Evolutionary conservation across 2,329 filamentous ascomycete genomes (phyloP), one percentile per base, ranked within the genome.

Genomic region (Ophiostoma novo-ulmi): DNA sequence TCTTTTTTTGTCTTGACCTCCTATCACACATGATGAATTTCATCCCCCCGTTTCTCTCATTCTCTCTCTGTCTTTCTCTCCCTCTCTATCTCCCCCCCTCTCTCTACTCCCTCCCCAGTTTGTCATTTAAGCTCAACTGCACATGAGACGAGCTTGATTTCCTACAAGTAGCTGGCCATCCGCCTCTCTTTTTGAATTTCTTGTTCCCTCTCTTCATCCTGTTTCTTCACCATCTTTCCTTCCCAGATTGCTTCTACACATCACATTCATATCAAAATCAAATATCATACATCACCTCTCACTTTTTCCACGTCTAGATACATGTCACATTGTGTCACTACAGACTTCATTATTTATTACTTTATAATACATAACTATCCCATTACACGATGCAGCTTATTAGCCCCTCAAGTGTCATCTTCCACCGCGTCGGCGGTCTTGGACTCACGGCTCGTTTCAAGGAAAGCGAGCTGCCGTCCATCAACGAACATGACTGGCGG

Each of bases 381-480:
- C 10, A n/a, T 63, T n/a, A 7, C n/a, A 67, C 17, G n/a, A 74
- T 74, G 72, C 69, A 72, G 48, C 63, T 74, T 13, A 17, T 58
- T 3, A 39, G 67, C 13, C 39, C 71, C 1, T 20, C 26, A 5
- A 52, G 11, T n/a, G 17, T 73, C 26, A 64, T 72, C 41, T 73
- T 75, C 69, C 74, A 75, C 70, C 70, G 74, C 4, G 69, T 73
- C 3, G 74, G 73, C 6, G 73, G 72, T 4, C 70, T 75, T 13
- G 22, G 70, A 13, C 69, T 75, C 5, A 75, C 74, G 1, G 52
- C n/a, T 0, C 73, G 74, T 7, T 75, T 74, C 52, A 41, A 58
- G 17, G 70, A 72, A 1, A 65, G 63, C 22, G 38, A 70, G n/a
- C 35, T 66, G n/a, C 73, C 73, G 0, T 14, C 48, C 11, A 71